Evolutionary conservation across 768 basidiomycete genomes (phyloP).

Genomic region (Collybiopsis confluens): DNA sequence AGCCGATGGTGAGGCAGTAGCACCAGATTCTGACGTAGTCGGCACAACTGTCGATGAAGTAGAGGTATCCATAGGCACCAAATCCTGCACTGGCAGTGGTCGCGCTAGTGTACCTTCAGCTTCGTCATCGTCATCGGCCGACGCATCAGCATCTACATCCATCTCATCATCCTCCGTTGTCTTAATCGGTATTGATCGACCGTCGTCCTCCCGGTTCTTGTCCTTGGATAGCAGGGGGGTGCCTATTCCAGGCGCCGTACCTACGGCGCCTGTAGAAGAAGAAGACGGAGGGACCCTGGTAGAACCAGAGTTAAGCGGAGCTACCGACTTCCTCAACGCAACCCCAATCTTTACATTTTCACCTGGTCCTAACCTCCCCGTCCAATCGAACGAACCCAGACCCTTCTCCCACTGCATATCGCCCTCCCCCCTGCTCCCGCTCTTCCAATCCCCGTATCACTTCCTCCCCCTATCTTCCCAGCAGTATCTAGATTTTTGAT

Average conservation of each 20-base stretch:
- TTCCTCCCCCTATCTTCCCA: conserved; percentile 86
- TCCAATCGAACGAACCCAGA: conserved; percentile 12
- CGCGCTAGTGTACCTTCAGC: neutral
- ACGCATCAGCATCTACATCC: conserved; percentile 10
- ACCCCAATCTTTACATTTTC: conserved; percentile 56
- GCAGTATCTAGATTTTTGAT: conserved; percentile 74
- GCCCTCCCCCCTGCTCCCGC: neutral
- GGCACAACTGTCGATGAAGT: neutral
- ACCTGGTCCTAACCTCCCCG: conserved; percentile 16
- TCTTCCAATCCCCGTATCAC: neutral
- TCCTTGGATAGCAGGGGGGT: too few relatives aligned
- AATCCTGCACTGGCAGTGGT: neutral
- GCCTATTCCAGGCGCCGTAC: too few relatives aligned
- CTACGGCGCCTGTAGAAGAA: too few relatives aligned
- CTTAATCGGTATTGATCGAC: too few relatives aligned
- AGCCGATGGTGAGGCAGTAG: too few relatives aligned
- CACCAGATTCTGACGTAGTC: too few relatives aligned
- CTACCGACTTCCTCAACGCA: too few relatives aligned
- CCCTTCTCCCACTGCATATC: neutral
- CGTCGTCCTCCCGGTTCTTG: conserved; percentile 64
- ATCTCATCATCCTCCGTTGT: conserved; percentile 12
- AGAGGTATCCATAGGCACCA: neutral
- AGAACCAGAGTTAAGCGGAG: too few relatives aligned
- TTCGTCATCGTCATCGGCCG: conserved; percentile 12
- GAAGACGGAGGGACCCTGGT: too few relatives aligned